Evolutionary conservation across 2,329 filamentous ascomycete species (phyloP), one percentile per base, ranked within the genome.

Genomic region (Phoma sp.): DNA sequence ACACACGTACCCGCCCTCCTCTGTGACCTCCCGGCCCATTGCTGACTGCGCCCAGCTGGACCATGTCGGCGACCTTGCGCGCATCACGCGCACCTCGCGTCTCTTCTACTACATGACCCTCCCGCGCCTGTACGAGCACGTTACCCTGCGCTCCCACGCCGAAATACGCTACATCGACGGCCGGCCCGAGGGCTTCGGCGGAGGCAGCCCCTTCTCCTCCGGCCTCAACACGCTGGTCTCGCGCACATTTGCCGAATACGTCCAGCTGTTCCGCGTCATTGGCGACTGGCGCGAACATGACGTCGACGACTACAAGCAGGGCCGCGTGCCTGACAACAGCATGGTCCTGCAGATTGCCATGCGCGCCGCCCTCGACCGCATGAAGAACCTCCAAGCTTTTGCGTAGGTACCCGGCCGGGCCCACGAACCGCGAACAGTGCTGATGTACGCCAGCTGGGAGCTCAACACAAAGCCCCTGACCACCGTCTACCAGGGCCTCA

Each of bases 21-120:
- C 10, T 13, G 10, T 61, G 62, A 55, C 61, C 58, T 53, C 58
- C 58, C 43, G 24, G 56, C 50, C 40, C 39, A n/a, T 12, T 35
- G 47, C 60, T 60, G 43, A 65, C 52, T 17, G 7, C 43, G 15
- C 32, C 3, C 64, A 85, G 83, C 74, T 88, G 43, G 82, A 87
- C 58, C 78, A 86, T 74, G 76, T 79, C 38, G 81, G 74, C 55
- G 85, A 87, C 66, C 79, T 88, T 24, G 84, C 84, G 29, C 79
- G 84, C 56, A 71, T 86, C 48, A 86, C 84, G 59, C 80, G 84
- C 53, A 85, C 85, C 46, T 86, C 83, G 58, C 80, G 84, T 13
- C 78, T 88, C 36, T 79, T 87, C 63, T 85, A 87, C 62, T 88
- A 88, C 74, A 87, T 88, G 84, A 79, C 83, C 31, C 75, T 87